A percentile compares a stretch with the other conserved stretches of the same genome.
phyloP scores from a whole-genome alignment of 257 asterid species.

The Agastache rugosa region DNA sequence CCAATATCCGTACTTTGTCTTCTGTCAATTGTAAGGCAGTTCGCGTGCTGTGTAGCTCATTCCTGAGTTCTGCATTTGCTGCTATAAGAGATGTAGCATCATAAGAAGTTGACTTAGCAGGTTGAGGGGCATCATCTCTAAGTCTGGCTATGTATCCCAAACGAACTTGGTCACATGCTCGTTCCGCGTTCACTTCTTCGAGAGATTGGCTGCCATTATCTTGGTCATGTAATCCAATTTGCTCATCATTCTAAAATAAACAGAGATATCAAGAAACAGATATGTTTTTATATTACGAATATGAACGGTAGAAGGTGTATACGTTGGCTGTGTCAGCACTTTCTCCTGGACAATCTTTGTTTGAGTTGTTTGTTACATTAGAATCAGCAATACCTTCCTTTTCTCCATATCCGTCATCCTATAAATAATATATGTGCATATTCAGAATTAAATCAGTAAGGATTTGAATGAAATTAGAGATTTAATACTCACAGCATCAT shows the following conservation, averaged over 20 bases:
- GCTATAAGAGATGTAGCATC: conserved; percentile 1
- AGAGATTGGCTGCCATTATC: neutral
- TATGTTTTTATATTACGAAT: neutral
- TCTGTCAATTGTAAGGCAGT: neutral
- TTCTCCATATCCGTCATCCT: neutral
- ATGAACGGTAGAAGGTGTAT: neutral
- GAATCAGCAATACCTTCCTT: neutral
- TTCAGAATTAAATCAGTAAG: neutral
- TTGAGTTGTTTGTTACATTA: neutral
- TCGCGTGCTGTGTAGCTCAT: neutral
- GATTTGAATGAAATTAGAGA: neutral
- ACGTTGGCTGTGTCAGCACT: neutral
- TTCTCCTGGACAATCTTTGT: neutral
- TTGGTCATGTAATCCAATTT: neutral
- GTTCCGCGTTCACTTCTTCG: neutral
- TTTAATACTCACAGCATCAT: conserved; percentile 9
- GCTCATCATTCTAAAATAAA: conserved; percentile 2
- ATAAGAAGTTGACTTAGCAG: neutral
- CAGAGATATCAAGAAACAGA: neutral
- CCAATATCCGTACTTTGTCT: neutral
- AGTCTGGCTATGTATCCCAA: neutral
- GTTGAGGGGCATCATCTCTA: neutral
- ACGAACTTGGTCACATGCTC: neutral
- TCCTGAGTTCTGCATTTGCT: conserved; percentile 16
- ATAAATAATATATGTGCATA: neutral